A percentile compares a stretch with the other conserved stretches of the same genome.
phyloP scores from a whole-genome alignment of 2,329 filamentous ascomycete genomes.

The Aulographum hederae region DNA sequence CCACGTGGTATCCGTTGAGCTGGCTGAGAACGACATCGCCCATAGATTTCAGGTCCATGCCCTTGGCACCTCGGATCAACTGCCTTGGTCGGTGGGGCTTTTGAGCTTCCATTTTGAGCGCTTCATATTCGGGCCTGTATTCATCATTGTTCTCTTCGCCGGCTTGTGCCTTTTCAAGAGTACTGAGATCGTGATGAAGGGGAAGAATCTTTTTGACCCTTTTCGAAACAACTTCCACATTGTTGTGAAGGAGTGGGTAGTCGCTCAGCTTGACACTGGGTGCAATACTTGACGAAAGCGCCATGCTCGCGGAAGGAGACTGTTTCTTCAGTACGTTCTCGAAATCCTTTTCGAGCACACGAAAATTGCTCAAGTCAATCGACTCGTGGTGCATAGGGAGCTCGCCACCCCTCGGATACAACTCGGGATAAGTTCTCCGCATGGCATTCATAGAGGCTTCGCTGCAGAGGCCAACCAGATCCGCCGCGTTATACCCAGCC shows the following conservation, averaged over 20 bases:
- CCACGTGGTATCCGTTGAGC: slow-evolving; percentile 84
- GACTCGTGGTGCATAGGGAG: too few species aligned
- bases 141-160: slow-evolving; percentile 65
- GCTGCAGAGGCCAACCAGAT: slow-evolving; percentile 82
- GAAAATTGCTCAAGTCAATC: slow-evolving; percentile 70
- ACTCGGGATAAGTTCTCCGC: slow-evolving; percentile 88
- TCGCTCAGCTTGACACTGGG: slow-evolving; percentile 65
- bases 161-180: slow-evolving; percentile 88
- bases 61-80: slow-evolving; percentile 60
- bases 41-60: slow-evolving; percentile 90
- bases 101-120: slow-evolving; percentile 54
- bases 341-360: slow-evolving; percentile 82
- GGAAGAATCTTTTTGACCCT: slow-evolving; percentile 63
- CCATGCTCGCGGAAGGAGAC: slow-evolving; percentile 83
- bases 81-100: slow-evolving; percentile 78
- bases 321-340: slow-evolving; percentile 96
- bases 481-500: slow-evolving; percentile 92
- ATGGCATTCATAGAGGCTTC: slow-evolving; percentile 93
- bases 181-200: slow-evolving; percentile 67
- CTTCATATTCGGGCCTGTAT: slow-evolving; percentile 65
- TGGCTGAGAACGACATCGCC: slow-evolving; percentile 72
- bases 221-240: slow-evolving; percentile 50
- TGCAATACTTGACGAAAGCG: slow-evolving; percentile 65
- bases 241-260: slow-evolving; percentile 58
- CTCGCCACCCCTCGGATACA: slow-evolving; percentile 81